phyloP scores from a whole-genome alignment of 2,329 filamentous ascomycete species.

The Phyllosticta citrichinensis region DNA sequence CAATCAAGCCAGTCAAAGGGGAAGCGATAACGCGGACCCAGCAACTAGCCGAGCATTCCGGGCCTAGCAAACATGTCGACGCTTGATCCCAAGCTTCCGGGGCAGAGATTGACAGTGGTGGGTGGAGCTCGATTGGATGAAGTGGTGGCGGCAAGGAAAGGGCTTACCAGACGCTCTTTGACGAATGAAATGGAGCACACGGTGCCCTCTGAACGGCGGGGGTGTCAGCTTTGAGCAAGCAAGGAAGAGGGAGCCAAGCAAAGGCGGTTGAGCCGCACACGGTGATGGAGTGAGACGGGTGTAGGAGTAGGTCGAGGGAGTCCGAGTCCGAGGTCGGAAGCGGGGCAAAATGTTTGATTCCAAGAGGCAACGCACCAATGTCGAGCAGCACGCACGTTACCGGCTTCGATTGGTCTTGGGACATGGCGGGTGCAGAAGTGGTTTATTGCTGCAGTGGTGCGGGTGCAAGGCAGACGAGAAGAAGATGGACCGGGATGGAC shows the following conservation, averaged over 20 bases:
- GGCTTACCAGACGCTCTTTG: constrained; percentile 68
- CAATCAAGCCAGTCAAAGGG: not conserved
- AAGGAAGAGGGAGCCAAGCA: not conserved
- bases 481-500: constrained; percentile 4
- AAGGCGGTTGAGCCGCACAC: constrained; percentile 7
- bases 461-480: not conserved
- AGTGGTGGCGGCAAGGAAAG: constrained; percentile 11
- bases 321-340: constrained; percentile 6
- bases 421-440: constrained; percentile 9
- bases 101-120: not conserved
- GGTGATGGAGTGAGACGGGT: constrained; percentile 1
- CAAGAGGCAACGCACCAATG: constrained; percentile 41
- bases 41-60: not conserved
- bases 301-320: not conserved
- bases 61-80: not conserved
- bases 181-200: constrained; percentile 78
- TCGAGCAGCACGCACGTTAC: constrained; percentile 41
- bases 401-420: constrained; percentile 17
- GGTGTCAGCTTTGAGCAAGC: constrained; percentile 9
- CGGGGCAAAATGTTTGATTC: constrained; percentile 7
- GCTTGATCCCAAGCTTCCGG: not conserved
- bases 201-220: constrained; percentile 54
- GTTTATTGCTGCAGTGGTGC: not conserved
- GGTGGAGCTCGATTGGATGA: not conserved
- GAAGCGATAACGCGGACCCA: not conserved